These are phyloP conservation scores for Eucalyptus erythrocorys DNA, from an alignment of 345 rosid species.

Conservation along the genomic window DNA sequence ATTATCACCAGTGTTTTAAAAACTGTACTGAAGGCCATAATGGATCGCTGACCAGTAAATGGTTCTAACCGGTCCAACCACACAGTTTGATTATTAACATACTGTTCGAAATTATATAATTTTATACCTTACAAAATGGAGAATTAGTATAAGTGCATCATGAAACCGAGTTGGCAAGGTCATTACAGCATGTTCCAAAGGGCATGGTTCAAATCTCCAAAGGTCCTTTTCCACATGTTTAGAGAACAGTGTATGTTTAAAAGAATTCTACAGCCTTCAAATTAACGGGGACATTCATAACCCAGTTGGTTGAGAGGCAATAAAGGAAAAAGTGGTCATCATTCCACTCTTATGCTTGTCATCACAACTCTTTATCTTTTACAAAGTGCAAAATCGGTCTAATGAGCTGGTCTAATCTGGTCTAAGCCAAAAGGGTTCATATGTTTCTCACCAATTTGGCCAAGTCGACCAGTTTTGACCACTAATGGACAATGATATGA, in stretches of 20 bases:
- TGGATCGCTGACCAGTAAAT: not conserved
- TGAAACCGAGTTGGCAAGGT: not conserved
- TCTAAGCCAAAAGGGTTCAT: not conserved
- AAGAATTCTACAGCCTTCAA: not conserved
- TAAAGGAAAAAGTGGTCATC: not conserved
- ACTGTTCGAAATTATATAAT: not conserved
- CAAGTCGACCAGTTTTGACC: not conserved
- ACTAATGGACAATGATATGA: not conserved
- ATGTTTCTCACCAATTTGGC: not conserved
- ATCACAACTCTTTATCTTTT: not conserved
- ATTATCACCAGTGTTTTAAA: not conserved
- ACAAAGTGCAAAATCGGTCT: not conserved
- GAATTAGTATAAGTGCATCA: not conserved
- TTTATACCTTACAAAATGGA: not conserved
- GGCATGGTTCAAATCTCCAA: not conserved
- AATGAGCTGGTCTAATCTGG: not conserved
- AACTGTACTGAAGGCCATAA: not conserved
- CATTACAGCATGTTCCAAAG: not conserved
- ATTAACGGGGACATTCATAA: not conserved
- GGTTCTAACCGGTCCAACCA: not conserved
- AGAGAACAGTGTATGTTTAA: not conserved
- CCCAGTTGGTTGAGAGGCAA: not conserved
- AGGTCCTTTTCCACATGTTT: not conserved
- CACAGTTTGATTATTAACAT: not conserved
- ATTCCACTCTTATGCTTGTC: not conserved